Base-by-base conservation (phyloP, 1,139 yeast genomes). In the Suhomyces choctaworum region DNA sequence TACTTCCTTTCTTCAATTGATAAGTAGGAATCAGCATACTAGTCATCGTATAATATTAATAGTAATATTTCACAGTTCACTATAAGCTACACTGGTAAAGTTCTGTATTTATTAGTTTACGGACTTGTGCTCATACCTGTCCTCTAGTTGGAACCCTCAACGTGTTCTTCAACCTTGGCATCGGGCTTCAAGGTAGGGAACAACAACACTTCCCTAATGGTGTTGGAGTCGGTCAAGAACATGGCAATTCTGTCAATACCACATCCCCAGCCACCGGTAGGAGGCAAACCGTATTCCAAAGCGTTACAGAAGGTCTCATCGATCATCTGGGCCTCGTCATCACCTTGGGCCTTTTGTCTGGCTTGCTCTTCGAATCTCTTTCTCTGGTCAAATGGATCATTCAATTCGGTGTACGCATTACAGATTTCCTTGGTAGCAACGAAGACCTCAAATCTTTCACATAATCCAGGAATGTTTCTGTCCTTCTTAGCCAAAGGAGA, bases 211-310 rank as follows among this genome's bases (percentile, higher is more conserved):
- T 92, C 98, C 82, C 96, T 88, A 62, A 92, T 92, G 50, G 97
- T 88, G 73, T 88, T 86, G 42, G 97, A 87, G 68, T 92, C 81
- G 47, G 97, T 92, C 73, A 92, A 79, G 75, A 92, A 90, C 98
- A 92, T 92, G 60, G 96, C 92, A 58, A 92, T 65, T 76, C 98
- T 87, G 70, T 92, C 98, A 54, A 92, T 89, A 78, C 98, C 98
- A 72, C 96, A 85, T 56, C 98, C 98, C 97, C 97, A 92, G 54
- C 98, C 98, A 64, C 95, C 98, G 55, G 98, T 92, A 56, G 98
- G 98, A 44, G 98, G 98, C 58, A 92, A 78, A 66, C 98, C 98
- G 66, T 88, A 92, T 72, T 92, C 98, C 60, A 92, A 79, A 47
- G 98, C 97, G 57, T 90, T 87, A 73, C 95, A 85, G 89, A 92